Evolutionary conservation across 2,329 filamentous ascomycete species (phyloP), one percentile per base, ranked within the genome.

Genomic region (Beauveria sp.): DNA sequence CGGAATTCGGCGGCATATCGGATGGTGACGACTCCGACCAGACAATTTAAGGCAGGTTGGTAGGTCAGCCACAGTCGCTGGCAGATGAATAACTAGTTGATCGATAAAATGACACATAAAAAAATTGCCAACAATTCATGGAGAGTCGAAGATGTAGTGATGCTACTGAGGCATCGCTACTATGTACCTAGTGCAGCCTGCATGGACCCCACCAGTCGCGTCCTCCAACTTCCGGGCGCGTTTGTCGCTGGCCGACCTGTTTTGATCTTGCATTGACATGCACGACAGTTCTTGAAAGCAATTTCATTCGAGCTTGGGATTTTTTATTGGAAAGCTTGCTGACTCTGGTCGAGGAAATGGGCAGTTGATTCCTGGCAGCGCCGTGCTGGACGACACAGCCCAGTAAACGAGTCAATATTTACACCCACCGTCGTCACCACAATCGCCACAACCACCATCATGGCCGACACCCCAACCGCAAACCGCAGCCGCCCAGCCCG

Each of bases 401-500:
- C 16, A 44, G 24, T 20, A 16, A 30, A 24, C 41, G 9, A 54
- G 44, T 34, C 44, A 14, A 43, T 40, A 50, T 40, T 57, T 43
- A 30, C 34, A 20, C 20, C 22, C 30, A 3, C 26, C 41, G 28
- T 5, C 24, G 34, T 34, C 47, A 50, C 24, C 12, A 57, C 20
- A 20, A 47, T 12, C 10, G 26, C 30, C 22, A 57, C 50, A 40
- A 16, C 14, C 16, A 34, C 8, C 48, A 51, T 8, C 30, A 63
- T 63, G 61, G 61, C 61, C 34, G 61, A 63, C 47, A 63, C 61
- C 5, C 61, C 61, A 41, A 61, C 46, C 9, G 24, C 41, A 10
- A 34, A 46, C 20, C 24, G 57, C 47, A 48, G 16, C 6, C 52
- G 57, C 46, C 30, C 52, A 5, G 28, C n/a, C 26, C 53, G 47